These are phyloP conservation scores for Canariomyces notabilis DNA, from an alignment of 2,329 filamentous ascomycete genomes.

Conservation along the genomic window DNA sequence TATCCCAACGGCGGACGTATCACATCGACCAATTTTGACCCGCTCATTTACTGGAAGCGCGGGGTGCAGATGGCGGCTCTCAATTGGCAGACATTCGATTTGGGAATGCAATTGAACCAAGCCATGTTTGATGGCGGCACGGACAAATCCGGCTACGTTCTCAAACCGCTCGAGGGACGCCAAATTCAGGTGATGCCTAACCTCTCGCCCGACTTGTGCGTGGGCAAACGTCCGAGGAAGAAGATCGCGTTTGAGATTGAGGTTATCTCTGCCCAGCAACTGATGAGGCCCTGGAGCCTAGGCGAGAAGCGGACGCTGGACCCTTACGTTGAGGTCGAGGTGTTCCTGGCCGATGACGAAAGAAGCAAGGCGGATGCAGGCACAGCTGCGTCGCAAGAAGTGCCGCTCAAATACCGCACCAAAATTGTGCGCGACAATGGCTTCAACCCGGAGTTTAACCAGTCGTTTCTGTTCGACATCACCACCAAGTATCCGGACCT, in stretches of 20 bases:
- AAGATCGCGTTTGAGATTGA: constrained; percentile 80
- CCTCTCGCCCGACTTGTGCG: constrained; percentile 44
- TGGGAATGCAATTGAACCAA: constrained; percentile 92
- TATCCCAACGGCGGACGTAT: constrained; percentile 82
- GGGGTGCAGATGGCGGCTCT: constrained; percentile 97
- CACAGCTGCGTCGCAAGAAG: constrained; percentile 42
- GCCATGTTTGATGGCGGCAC: constrained; percentile 93
- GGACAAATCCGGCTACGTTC: constrained; percentile 84
- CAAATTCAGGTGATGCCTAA: constrained; percentile 59
- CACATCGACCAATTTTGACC: constrained; percentile 89
- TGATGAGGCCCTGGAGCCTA: constrained; percentile 70
- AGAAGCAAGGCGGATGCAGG: constrained; percentile 76
- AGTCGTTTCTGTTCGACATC: constrained; percentile 71
- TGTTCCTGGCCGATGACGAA: constrained; percentile 91
- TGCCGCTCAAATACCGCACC: constrained; percentile 73
- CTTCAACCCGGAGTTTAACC: constrained; percentile 85
- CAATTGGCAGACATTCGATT: constrained; percentile 97
- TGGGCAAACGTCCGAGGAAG: constrained; percentile 69
- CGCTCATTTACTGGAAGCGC: constrained; percentile 85
- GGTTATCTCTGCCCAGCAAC: constrained; percentile 88
- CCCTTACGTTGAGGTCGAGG: constrained; percentile 90
- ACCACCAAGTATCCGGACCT: constrained; percentile 93
- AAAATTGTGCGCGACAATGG: constrained; percentile 80
- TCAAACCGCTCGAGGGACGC: constrained; percentile 84
- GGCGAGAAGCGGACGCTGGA: constrained; percentile 62